These are phyloP conservation scores for Phoma herbarum DNA, from an alignment of 2,329 filamentous ascomycete species.

Conservation along the genomic window DNA sequence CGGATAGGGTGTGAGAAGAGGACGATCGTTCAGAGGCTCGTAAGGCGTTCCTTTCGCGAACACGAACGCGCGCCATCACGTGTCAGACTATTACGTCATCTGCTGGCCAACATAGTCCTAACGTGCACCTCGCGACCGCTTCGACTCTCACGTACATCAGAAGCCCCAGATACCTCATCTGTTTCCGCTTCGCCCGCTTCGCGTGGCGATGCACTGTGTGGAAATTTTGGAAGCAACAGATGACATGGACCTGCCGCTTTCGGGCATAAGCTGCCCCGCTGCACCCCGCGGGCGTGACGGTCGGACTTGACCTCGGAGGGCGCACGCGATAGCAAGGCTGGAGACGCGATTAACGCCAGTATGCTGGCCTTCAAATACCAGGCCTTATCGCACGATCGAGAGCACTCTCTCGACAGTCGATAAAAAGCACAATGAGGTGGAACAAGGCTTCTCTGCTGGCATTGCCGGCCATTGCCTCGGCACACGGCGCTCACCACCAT, in stretches of 20 bases:
- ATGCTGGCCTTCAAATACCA: conserved; percentile 13
- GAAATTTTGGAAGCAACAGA: background rate
- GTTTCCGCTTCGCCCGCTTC: no score
- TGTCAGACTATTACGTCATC: conserved; percentile 4
- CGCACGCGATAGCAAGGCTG: conserved; percentile 7
- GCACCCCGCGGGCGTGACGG: conserved; percentile 14
- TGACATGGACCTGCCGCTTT: conserved; percentile 20
- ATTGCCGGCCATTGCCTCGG: conserved; percentile 14
- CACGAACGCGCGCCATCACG: conserved; percentile 16
- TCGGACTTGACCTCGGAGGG: conserved; percentile 15
- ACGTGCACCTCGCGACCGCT: background rate
- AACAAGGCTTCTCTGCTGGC: conserved; percentile 12
- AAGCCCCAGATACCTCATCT: background rate
- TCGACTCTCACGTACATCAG: background rate
- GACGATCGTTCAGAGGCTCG: background rate
- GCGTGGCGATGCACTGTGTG: background rate
- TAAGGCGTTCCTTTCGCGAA: background rate
- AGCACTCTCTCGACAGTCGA: background rate
- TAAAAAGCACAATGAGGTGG: conserved; percentile 12
- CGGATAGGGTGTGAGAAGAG: background rate
- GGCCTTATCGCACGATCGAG: background rate
- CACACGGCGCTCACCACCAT: conserved; percentile 32
- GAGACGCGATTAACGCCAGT: conserved; percentile 21
- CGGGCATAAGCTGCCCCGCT: conserved; percentile 14
- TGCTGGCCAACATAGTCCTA: background rate